These are phyloP conservation scores for Xanthoconium separans DNA, from an alignment of 1,284 basidiomycete species.

Conservation along the genomic window DNA sequence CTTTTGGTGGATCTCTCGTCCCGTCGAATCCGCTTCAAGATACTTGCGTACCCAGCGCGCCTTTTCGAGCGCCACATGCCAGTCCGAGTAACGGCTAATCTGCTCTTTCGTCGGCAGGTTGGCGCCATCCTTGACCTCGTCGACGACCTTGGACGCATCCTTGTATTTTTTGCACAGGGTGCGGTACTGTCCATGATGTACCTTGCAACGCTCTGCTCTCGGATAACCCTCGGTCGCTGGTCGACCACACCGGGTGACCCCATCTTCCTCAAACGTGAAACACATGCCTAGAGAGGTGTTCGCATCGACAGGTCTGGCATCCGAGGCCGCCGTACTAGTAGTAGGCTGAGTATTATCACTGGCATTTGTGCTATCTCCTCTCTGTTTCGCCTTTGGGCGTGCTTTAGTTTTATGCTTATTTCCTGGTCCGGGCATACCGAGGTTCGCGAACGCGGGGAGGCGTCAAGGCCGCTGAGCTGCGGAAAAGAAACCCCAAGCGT, in stretches of 20 bases:
- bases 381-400: too few relatives aligned
- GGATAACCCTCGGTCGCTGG: not conserved
- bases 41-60: constrained; percentile 26
- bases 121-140: constrained; percentile 14
- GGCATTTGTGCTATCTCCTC: too few relatives aligned
- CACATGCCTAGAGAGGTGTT: not conserved
- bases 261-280: not conserved
- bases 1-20: constrained; percentile 26
- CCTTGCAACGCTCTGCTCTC: not conserved
- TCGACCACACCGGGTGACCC: not conserved
- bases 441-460: too few relatives aligned
- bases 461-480: too few relatives aligned
- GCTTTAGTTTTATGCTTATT: too few relatives aligned
- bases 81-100: constrained; percentile 21
- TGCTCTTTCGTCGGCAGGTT: constrained; percentile 21
- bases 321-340: too few relatives aligned
- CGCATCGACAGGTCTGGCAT: too few relatives aligned
- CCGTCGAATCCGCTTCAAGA: constrained; percentile 31
- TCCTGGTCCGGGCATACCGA: too few relatives aligned
- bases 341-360: too few relatives aligned
- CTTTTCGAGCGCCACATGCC: constrained; percentile 20
- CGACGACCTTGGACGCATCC: constrained; percentile 30
- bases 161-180: constrained; percentile 26
- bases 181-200: not conserved
- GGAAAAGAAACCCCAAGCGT: too few relatives aligned